Conservation (phyloP, 139 green algal species). For the Edaphochlamys debaryana region DNA sequence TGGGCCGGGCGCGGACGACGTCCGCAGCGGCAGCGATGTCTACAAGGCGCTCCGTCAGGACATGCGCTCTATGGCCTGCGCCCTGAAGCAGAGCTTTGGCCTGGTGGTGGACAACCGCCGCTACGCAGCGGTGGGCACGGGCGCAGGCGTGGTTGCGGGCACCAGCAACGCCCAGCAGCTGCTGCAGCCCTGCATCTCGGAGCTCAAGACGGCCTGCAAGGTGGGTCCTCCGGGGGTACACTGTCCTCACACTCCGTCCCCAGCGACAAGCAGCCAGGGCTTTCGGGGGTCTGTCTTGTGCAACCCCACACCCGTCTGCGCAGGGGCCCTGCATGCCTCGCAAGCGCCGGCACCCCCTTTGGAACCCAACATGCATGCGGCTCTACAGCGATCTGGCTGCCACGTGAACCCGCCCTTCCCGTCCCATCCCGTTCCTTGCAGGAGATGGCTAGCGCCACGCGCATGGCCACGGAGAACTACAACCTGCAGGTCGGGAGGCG, state of each 20-base stretch:
- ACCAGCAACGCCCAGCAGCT: background rate
- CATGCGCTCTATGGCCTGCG: conserved; percentile 14
- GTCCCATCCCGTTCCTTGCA: background rate
- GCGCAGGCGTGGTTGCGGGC: too few species aligned
- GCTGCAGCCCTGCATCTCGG: conserved; percentile 7
- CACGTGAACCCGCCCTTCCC: too few species aligned
- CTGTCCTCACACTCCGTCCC: too few species aligned
- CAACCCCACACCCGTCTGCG: too few species aligned
- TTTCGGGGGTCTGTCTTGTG: too few species aligned
- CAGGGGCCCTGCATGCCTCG: too few species aligned
- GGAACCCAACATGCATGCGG: too few species aligned
- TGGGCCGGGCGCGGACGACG: background rate
- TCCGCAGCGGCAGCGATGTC: conserved; percentile 10
- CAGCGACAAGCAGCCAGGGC: too few species aligned
- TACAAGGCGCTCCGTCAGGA: conserved; percentile 8
- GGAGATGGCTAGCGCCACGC: conserved; percentile 18
- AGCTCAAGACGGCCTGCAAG: conserved; percentile 9
- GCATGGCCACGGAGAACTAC: conserved; percentile 16
- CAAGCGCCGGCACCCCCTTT: too few species aligned
- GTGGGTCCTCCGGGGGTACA: background rate
- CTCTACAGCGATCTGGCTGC: too few species aligned
- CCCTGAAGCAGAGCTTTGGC: conserved; percentile 25
- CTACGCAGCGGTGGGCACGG: too few species aligned
- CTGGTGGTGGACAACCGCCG: conserved; percentile 12
- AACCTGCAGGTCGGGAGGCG: conserved; percentile 10